Percentiles rank a stretch among this genome's conserved stretches.
Evolutionary conservation across 345 rosid species (phyloP).

Genomic region (Sapria himalayana): DNA sequence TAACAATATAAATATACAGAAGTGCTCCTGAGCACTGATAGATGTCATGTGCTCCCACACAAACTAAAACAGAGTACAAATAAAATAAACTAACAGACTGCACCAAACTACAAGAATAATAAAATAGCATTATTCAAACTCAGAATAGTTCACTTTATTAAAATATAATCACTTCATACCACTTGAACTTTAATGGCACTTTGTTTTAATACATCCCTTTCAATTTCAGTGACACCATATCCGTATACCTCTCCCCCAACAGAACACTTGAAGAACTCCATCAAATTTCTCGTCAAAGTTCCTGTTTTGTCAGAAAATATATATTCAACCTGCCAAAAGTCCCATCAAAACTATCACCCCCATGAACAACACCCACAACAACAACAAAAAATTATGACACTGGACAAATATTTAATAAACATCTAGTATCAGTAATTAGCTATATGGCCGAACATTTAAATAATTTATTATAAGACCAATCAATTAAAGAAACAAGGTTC

Average conservation of each 20-base stretch:
- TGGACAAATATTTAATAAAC: neutral
- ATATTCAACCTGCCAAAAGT: slow-evolving; percentile 65
- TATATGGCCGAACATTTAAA: too few species aligned
- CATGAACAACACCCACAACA: neutral
- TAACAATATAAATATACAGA: too few species aligned
- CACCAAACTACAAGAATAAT: slow-evolving; percentile 4
- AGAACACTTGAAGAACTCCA: slow-evolving; percentile 99
- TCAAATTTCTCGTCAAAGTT: slow-evolving; percentile 88
- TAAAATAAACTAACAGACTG: too few species aligned
- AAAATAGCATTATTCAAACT: neutral
- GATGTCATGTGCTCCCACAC: too few species aligned
- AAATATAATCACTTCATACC: slow-evolving; percentile 16
- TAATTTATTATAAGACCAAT: too few species aligned
- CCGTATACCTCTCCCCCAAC: slow-evolving; percentile 94
- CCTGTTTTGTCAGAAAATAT: slow-evolving; percentile 99
- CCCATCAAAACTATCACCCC: slow-evolving; percentile 5
- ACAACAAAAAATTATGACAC: neutral
- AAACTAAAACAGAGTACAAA: too few species aligned
- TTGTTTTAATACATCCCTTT: slow-evolving; percentile 52
- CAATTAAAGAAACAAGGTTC: too few species aligned
- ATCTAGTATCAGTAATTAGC: neutral
- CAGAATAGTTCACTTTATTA: neutral
- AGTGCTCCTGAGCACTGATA: too few species aligned
- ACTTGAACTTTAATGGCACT: slow-evolving; percentile 58
- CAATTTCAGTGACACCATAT: slow-evolving; percentile 82